Evolutionary conservation across 2,329 filamentous ascomycete genomes (phyloP), one percentile per base, ranked within the genome.

Genomic region (Exophiala viscosa): DNA sequence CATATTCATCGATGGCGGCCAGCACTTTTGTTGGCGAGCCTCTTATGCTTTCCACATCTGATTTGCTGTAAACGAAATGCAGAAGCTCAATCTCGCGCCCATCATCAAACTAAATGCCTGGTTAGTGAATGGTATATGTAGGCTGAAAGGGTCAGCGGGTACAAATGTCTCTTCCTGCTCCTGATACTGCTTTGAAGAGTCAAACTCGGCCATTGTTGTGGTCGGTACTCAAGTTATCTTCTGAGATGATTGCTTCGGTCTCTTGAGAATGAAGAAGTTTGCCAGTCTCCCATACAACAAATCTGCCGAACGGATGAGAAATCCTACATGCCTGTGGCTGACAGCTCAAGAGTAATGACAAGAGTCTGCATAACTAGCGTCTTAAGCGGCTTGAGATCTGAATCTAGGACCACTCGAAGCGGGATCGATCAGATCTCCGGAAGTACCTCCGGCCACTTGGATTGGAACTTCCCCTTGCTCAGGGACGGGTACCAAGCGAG

Each of bases 11-110:
- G 66, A 92, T 90, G 23, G 81, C 81, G 20, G 76, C 74, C 0
- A 91, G 74, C 1, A 92, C 79, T 50, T 77, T 78, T 13, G 77
- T 65, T 0, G 87, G 87, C 15, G 81, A 83, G 15, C 80, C 82
- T 45, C 84, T 76, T 50, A 90, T 77, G 46, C 82, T 72, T 2
- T 85, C 79, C 23, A 88, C 69, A 54, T 85, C 74, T 1, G 81
- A 75, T 34, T 82, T 80, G 48, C 69, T 71, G 67, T 85, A 86
- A 50, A 92, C 73, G 65, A 81, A 88, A 57, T 87, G 81, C 4
- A 91, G 74, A 3, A 92, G 77, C 62, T 87, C 83, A 52, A 86
- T 81, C 65, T 92, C 88, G 17, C 87, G 80, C 14, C 87, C 87
- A 66, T 90, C 86, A 60, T 88, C 81, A 56, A 79, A 81, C 74